phyloP scores from a whole-genome alignment of 2,329 filamentous ascomycete genomes.

The Ilyonectria sp. region DNA sequence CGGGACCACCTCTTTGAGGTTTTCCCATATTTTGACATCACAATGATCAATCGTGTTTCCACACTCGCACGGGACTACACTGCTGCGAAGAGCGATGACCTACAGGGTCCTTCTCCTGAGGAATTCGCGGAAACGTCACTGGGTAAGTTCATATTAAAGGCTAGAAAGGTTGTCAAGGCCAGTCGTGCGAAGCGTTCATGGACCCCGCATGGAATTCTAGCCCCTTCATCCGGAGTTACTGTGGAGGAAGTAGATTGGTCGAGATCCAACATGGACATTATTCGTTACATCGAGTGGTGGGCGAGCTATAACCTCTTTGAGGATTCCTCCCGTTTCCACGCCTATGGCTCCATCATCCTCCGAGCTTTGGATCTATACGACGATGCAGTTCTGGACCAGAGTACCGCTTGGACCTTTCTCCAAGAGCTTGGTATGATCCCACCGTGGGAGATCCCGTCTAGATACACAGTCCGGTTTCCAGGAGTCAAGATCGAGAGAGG shows the following conservation, averaged over 20 bases:
- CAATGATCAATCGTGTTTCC: conserved; percentile 51
- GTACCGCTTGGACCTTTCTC: conserved; percentile 75
- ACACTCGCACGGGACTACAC: conserved; percentile 54
- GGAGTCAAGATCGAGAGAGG: conserved; percentile 60
- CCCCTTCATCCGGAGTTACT: conserved; percentile 46
- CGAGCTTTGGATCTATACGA: conserved; percentile 73
- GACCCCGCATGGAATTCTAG: conserved; percentile 64
- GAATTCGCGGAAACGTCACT: conserved; percentile 48
- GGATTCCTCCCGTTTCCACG: conserved; percentile 66
- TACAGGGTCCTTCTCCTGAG: conserved; percentile 30
- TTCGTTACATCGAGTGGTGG: conserved; percentile 81
- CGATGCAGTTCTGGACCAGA: conserved; percentile 57
- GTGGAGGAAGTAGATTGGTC: conserved; percentile 48
- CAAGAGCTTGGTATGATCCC: conserved; percentile 82
- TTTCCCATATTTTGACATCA: conserved; percentile 50
- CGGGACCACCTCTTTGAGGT: conserved; percentile 74
- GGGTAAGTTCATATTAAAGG: conserved; percentile 64
- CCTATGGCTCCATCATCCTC: conserved; percentile 76
- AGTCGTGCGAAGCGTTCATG: conserved; percentile 66
- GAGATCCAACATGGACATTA: conserved; percentile 61
- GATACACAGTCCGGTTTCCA: conserved; percentile 73
- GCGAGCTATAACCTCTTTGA: conserved; percentile 70
- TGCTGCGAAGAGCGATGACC: conserved; percentile 35
- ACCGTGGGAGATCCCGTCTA: conserved; percentile 78
- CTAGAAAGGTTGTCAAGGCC: conserved; percentile 64